phyloP scores from a whole-genome alignment of 352 stramenopile genomes.

The Phytophthora pluvialis region DNA sequence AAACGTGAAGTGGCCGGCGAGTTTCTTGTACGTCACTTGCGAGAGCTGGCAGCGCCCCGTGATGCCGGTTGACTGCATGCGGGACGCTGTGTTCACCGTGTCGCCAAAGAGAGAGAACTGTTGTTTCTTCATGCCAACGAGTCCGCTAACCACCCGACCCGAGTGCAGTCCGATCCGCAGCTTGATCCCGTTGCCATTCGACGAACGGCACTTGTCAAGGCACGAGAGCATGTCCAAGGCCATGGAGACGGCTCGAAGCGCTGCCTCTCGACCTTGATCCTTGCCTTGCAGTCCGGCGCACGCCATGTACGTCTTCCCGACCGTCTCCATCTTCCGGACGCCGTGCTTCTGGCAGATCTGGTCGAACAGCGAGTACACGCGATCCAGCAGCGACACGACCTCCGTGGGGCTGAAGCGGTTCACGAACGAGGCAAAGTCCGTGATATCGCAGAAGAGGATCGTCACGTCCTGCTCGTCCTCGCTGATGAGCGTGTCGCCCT shows the following conservation, averaged over 20 bases:
- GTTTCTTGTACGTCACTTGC: conserved; percentile 84
- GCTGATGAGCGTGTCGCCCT: conserved; percentile 80
- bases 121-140: conserved; percentile 93
- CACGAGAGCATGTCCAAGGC: conserved; percentile 77
- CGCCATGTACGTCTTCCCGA: conserved; percentile 93
- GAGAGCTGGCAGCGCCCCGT: conserved; percentile 83
- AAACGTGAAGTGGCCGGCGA: conserved; percentile 77
- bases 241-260: conserved; percentile 76
- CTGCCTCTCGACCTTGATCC: conserved; percentile 73
- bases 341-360: conserved; percentile 91
- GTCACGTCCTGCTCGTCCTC: conserved; percentile 90
- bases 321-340: conserved; percentile 94
- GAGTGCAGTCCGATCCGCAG: conserved; percentile 93
- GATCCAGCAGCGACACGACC: conserved; percentile 88
- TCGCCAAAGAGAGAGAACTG: conserved; percentile 95
- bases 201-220: conserved; percentile 74
- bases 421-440: conserved; percentile 82
- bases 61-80: conserved; percentile 91
- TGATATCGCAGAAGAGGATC: conserved; percentile 88
- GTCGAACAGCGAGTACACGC: conserved; percentile 94
- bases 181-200: conserved; percentile 86
- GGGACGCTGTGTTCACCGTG: conserved; percentile 89
- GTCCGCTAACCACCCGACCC: conserved; percentile 85
- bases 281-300: conserved; percentile 87
- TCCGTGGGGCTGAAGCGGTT: conserved; percentile 78